phyloP scores from a whole-genome alignment of 2,329 filamentous ascomycete genomes.

The Epichloe typhina region DNA sequence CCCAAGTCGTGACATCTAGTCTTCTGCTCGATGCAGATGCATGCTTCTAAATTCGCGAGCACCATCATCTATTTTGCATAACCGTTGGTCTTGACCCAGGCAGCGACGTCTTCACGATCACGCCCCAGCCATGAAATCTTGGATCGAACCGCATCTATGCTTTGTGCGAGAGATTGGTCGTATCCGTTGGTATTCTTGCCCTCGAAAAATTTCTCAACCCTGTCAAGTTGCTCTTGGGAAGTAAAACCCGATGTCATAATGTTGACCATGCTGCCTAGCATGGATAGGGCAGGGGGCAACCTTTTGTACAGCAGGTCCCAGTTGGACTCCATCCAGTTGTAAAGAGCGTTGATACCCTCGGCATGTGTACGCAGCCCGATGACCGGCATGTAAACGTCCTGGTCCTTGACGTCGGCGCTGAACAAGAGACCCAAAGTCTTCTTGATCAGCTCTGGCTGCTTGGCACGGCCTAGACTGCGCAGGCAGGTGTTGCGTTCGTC shows the following conservation, averaged over 20 bases:
- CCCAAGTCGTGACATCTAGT: no score
- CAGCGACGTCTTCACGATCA: slow-evolving; percentile 13
- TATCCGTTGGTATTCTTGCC: slow-evolving; percentile 73
- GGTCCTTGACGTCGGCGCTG: slow-evolving; percentile 75
- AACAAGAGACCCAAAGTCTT: slow-evolving; percentile 64
- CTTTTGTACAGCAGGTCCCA: slow-evolving; percentile 76
- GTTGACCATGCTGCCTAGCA: slow-evolving; percentile 73
- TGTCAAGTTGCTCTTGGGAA: slow-evolving; percentile 57
- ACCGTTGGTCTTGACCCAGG: slow-evolving; percentile 14
- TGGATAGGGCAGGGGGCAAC: slow-evolving; percentile 72
- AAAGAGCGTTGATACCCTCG: slow-evolving; percentile 68
- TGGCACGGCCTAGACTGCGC: slow-evolving; percentile 66
- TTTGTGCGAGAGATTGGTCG: slow-evolving; percentile 81
- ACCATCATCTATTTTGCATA: slow-evolving; percentile 5
- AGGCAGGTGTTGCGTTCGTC: slow-evolving; percentile 90
- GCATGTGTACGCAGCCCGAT: slow-evolving; percentile 64
- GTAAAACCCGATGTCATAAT: slow-evolving; percentile 76
- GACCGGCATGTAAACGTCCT: slow-evolving; percentile 86
- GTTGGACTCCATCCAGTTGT: slow-evolving; percentile 71
- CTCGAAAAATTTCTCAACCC: slow-evolving; percentile 70
- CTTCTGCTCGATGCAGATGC: neutral
- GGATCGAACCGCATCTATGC: slow-evolving; percentile 67
- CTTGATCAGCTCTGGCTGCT: slow-evolving; percentile 67
- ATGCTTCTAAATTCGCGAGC: neutral
- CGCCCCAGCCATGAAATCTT: slow-evolving; percentile 37